phyloP scores from a whole-genome alignment of 208 protist genomes.

The Wallacemonas sp. region DNA sequence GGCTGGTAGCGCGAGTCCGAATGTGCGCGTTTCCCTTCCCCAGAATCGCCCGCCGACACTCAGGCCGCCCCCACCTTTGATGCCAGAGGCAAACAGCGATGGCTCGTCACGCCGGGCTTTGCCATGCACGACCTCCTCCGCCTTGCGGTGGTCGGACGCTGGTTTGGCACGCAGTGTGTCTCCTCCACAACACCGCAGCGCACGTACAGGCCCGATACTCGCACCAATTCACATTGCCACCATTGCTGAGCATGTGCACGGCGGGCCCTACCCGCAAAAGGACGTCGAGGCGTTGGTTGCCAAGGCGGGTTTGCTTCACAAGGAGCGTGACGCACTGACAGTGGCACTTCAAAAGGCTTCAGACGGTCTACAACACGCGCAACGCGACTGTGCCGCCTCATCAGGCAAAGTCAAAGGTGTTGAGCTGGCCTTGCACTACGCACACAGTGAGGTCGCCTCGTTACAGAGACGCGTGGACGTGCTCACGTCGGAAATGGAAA shows the following conservation, averaged over 20 bases:
- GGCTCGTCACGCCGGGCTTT: background rate
- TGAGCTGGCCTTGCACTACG: background rate
- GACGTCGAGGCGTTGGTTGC: slow-evolving; percentile 21
- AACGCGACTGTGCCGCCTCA: background rate
- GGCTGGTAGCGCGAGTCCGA: background rate
- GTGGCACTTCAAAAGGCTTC: background rate
- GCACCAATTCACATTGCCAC: background rate
- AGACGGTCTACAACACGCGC: background rate
- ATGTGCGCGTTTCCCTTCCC: background rate
- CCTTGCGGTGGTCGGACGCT: slow-evolving; percentile 1
- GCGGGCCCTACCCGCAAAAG: slow-evolving; percentile 15
- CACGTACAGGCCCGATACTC: background rate
- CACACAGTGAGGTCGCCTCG: background rate
- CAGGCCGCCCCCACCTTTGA: background rate
- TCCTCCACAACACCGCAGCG: background rate
- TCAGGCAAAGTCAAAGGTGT: background rate
- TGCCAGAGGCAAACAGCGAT: background rate
- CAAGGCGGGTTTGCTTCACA: slow-evolving; percentile 9
- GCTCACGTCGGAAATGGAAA: background rate
- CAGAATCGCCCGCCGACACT: background rate
- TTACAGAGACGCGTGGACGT: background rate
- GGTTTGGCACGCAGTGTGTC: slow-evolving; percentile 1
- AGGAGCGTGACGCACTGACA: background rate
- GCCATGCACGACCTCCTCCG: background rate
- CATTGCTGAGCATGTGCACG: background rate